Percentiles rank a stretch among this genome's conserved stretches.
These are phyloP conservation scores for Penicillium sp. DNA, from an alignment of 2,329 filamentous ascomycete genomes.

Conservation along the genomic window DNA sequence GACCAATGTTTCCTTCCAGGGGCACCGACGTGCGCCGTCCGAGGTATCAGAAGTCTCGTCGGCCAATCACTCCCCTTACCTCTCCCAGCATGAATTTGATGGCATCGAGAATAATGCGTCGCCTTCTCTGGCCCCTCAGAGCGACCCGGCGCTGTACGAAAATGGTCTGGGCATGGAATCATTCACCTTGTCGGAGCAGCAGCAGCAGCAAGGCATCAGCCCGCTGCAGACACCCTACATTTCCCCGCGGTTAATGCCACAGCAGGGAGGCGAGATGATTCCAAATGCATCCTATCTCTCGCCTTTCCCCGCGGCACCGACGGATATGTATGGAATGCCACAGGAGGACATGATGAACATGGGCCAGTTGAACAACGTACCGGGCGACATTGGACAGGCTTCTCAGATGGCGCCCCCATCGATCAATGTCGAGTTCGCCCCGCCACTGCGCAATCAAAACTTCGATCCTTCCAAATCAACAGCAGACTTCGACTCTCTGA, in stretches of 20 bases:
- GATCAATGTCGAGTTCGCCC: slow-evolving; percentile 92
- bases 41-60: slow-evolving; percentile 91
- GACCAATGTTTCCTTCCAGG: slow-evolving; percentile 65
- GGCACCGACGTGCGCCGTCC: slow-evolving; percentile 83
- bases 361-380: slow-evolving; percentile 48
- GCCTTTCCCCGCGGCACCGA: slow-evolving; percentile 50
- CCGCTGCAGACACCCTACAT: slow-evolving; percentile 72
- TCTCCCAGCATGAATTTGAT: slow-evolving; percentile 78
- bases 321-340: slow-evolving; percentile 54
- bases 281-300: slow-evolving; percentile 47
- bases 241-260: slow-evolving; percentile 66
- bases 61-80: slow-evolving; percentile 77
- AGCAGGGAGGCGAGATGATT: slow-evolving; percentile 67
- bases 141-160: slow-evolving; percentile 72
- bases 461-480: slow-evolving; percentile 69
- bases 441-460: slow-evolving; percentile 65
- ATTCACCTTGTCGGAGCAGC: slow-evolving; percentile 75
- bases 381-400: slow-evolving; percentile 65
- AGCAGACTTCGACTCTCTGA: slow-evolving; percentile 73
- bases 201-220: slow-evolving; percentile 51
- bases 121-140: slow-evolving; percentile 72
- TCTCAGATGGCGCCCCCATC: slow-evolving; percentile 86
- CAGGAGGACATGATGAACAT: slow-evolving; percentile 50
- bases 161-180: slow-evolving; percentile 75
- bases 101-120: slow-evolving; percentile 71